phyloP scores from a whole-genome alignment of 1,139 yeast genomes.

The Geotrichum aggregatum region DNA sequence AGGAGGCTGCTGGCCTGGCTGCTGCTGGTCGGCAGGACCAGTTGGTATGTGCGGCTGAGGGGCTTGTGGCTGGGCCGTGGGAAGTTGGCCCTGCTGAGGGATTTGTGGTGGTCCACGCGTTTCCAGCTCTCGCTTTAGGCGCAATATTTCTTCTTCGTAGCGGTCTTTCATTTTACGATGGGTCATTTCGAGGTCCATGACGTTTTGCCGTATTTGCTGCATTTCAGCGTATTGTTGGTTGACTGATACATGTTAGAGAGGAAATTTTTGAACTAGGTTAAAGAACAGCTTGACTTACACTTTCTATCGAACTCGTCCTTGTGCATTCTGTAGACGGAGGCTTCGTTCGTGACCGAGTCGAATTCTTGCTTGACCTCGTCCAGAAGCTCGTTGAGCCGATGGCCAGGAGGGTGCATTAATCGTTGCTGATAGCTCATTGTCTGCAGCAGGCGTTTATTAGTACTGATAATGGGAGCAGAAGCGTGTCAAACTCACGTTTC shows the following conservation, averaged over 20 bases:
- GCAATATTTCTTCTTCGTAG: conserved; percentile 85
- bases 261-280: background rate
- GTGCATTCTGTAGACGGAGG: conserved; percentile 80
- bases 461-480: too few relatives aligned
- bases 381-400: conserved; percentile 66
- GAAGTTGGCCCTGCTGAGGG: conserved; percentile 28
- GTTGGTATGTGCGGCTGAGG: conserved; percentile 26
- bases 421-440: conserved; percentile 23
- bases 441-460: background rate
- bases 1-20: conserved; percentile 26
- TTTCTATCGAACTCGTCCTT: conserved; percentile 91
- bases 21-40: conserved; percentile 25
- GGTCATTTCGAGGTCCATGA: conserved; percentile 88
- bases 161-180: conserved; percentile 94
- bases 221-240: conserved; percentile 91
- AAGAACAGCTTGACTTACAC: conserved; percentile 34
- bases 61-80: conserved; percentile 28
- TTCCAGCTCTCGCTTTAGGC: conserved; percentile 82
- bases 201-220: conserved; percentile 91
- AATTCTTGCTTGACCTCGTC: conserved; percentile 93
- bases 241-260: conserved; percentile 34
- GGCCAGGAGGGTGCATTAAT: conserved; percentile 34
- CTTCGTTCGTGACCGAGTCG: conserved; percentile 80
- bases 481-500: too few relatives aligned
- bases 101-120: conserved; percentile 39